Conservation (phyloP, 768 basidiomycete species). For the Cystoderma amianthinum region DNA sequence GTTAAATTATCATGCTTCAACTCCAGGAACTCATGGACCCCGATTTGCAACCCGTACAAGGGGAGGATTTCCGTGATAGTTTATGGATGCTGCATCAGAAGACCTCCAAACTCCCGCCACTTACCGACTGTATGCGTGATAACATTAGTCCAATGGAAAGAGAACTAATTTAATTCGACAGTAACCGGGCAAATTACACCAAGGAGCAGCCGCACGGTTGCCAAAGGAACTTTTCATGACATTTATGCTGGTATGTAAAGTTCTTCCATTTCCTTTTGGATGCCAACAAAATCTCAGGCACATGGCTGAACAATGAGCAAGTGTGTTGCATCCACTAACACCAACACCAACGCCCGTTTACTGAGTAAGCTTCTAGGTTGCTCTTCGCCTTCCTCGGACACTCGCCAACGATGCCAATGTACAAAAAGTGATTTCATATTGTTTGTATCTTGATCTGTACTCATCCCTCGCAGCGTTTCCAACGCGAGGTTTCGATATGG, state of each 20-base stretch:
- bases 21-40: slow-evolving; percentile 27
- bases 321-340: slow-evolving; percentile 10
- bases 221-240: slow-evolving; percentile 30
- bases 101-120: slow-evolving; percentile 32
- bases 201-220: slow-evolving; percentile 19
- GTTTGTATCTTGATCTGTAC: background rate
- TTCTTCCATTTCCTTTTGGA: background rate
- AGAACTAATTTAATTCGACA: slow-evolving; percentile 7
- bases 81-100: slow-evolving; percentile 30
- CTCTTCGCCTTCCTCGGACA: slow-evolving; percentile 28
- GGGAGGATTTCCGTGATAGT: slow-evolving; percentile 25
- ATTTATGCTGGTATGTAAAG: slow-evolving; percentile 25
- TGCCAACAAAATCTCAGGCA: slow-evolving; percentile 16
- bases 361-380: slow-evolving; percentile 21
- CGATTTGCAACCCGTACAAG: slow-evolving; percentile 19
- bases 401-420: slow-evolving; percentile 22
- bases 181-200: slow-evolving; percentile 34
- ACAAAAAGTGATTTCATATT: slow-evolving; percentile 19
- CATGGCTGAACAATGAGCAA: slow-evolving; percentile 33
- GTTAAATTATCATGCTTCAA: background rate
- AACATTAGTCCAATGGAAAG: background rate
- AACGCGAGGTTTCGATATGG: slow-evolving; percentile 36
- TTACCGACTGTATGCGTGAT: slow-evolving; percentile 28
- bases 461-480: slow-evolving; percentile 25
- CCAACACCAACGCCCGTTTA: background rate